Evolutionary conservation across 169 alveolate species (phyloP), one percentile per base, ranked within the genome.

Genomic region (Theileria luwenshuni): DNA sequence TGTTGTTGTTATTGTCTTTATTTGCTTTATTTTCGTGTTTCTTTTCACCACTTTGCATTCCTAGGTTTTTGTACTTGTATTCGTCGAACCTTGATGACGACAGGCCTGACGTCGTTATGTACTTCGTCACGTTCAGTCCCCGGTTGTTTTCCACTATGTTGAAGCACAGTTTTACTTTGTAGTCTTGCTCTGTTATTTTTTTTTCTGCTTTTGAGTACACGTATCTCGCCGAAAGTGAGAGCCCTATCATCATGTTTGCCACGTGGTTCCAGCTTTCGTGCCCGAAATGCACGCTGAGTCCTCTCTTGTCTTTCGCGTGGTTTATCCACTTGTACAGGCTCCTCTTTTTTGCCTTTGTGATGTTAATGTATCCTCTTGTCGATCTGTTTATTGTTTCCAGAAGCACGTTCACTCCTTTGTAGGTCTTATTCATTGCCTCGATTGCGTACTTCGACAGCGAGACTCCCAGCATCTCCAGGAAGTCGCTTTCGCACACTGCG

Each of bases 211-310:
- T 69, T 2, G 41, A 48, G 38, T 69, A 72, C 51, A 80, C 74
- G 32, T 79, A 71, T 12, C 91, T 83, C 5, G 95, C 94, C 21
- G 96, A 84, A 8, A 85, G 58, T 43, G 94, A 80, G 35, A 94
- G 90, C 1, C 97, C 97, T 23, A 94, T 81, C 97, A 94, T 94
- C 97, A 93, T 92, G 77, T 93, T 90, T 56, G 93, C 81, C 7
- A 94, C 97, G 52, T 91, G 75, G 73, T 94, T 92, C 97, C 97
- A 94, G 28, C 96, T 76, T 38, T 93, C 97, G 74, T 94, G 97
- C 0, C 97, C 97, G 64, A 94, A 90, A 69, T 93, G 93, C 1
- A 94, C 95, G 27, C 90, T 86, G 19, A 85, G 77, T 2, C 93
- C 86, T 1, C 83, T 51, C 19, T 74, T 63, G 17, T 71, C 25